Evolutionary conservation across 176 grass and related monocot species (phyloP).

Genomic region (Avena atlantica): DNA sequence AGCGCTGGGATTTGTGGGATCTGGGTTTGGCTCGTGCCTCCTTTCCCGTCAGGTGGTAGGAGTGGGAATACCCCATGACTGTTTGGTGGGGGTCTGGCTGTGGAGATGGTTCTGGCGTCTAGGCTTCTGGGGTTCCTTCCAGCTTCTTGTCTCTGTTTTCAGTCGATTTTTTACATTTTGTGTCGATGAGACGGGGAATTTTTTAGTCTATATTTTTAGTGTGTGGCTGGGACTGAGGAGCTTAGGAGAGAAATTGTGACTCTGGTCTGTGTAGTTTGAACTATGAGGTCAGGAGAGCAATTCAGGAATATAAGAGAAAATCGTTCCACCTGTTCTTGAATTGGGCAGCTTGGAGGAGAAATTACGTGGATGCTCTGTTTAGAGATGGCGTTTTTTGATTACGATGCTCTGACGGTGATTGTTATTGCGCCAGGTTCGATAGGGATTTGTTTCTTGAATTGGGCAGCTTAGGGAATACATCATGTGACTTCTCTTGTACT

Average conservation of each 20-base stretch:
- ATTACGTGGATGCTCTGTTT: neutral
- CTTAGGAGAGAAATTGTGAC: neutral
- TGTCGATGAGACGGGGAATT: neutral
- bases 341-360: neutral
- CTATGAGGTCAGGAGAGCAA: neutral
- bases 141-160: too few relatives aligned
- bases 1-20: constrained; percentile 6
- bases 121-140: neutral
- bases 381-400: neutral
- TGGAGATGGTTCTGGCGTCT: neutral
- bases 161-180: neutral
- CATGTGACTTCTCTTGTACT: neutral
- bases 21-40: neutral
- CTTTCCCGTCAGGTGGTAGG: neutral
- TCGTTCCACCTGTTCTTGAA: neutral
- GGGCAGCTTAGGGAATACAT: neutral
- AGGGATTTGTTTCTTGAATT: too few relatives aligned
- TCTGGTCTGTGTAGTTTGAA: neutral
- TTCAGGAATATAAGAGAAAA: neutral
- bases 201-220: neutral
- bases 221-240: neutral
- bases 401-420: neutral
- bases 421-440: too few relatives aligned
- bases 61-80: neutral
- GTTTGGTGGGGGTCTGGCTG: neutral